Evolutionary conservation across 805 yeast genomes (phyloP).

Genomic region (Candida pini): DNA sequence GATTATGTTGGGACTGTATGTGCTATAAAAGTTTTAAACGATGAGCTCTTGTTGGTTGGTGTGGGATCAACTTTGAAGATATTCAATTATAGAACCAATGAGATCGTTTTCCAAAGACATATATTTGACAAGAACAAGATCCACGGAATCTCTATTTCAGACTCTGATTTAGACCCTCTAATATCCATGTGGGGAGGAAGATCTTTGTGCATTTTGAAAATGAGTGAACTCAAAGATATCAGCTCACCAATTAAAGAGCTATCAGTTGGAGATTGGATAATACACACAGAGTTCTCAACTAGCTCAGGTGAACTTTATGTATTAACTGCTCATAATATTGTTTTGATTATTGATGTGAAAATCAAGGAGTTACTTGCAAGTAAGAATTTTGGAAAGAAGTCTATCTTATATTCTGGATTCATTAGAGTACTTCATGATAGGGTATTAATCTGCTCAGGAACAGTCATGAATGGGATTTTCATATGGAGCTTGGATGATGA

Average conservation of each 20-base stretch:
- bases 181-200: slow-evolving; percentile 61
- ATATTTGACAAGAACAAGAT: slow-evolving; percentile 72
- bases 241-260: slow-evolving; percentile 32
- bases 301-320: slow-evolving; percentile 38
- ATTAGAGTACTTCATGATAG: slow-evolving; percentile 41
- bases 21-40: slow-evolving; percentile 41
- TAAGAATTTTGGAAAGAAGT: slow-evolving; percentile 57
- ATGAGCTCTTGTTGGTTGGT: slow-evolving; percentile 47
- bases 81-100: slow-evolving; percentile 37
- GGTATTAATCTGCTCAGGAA: slow-evolving; percentile 76
- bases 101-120: slow-evolving; percentile 32
- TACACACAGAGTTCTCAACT: slow-evolving; percentile 47
- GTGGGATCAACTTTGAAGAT: slow-evolving; percentile 64
- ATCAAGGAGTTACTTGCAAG: slow-evolving; percentile 25
- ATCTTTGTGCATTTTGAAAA: slow-evolving; percentile 45
- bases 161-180: slow-evolving; percentile 26
- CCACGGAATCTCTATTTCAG: slow-evolving; percentile 54
- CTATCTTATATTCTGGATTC: slow-evolving; percentile 84
- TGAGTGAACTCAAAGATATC: slow-evolving; percentile 24
- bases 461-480: slow-evolving; percentile 83
- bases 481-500: slow-evolving; percentile 59
- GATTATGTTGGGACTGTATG: slow-evolving; percentile 67
- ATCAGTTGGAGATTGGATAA: slow-evolving; percentile 75
- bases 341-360: slow-evolving; percentile 34
- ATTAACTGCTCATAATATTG: slow-evolving; percentile 76